These are phyloP conservation scores for Taxawa tesnikishii DNA, from an alignment of 2,329 filamentous ascomycete species.

Conservation along the genomic window DNA sequence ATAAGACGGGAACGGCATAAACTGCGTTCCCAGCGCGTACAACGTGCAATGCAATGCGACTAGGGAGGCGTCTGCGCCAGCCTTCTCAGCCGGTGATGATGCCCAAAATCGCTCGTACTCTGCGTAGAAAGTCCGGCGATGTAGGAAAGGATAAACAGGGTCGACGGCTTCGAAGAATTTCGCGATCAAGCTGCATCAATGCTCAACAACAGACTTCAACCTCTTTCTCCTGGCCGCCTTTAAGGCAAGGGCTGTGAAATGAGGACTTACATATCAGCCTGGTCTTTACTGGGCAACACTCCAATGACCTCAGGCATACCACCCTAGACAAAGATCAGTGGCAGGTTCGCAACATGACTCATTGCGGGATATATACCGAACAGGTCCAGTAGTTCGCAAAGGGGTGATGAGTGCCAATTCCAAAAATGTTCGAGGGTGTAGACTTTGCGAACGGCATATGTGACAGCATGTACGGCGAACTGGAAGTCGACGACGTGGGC, in stretches of 20 bases:
- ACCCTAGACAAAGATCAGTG: slow-evolving; percentile 43
- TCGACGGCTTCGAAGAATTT: slow-evolving; percentile 53
- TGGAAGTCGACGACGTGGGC: slow-evolving; percentile 16
- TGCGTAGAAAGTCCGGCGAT: slow-evolving; percentile 61
- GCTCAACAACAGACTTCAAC: background rate
- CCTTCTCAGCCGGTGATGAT: slow-evolving; percentile 44
- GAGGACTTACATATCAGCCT: slow-evolving; percentile 49
- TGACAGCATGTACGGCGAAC: slow-evolving; percentile 48
- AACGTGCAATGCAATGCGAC: slow-evolving; percentile 65
- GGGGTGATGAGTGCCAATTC: slow-evolving; percentile 66
- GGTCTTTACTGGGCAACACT: slow-evolving; percentile 62
- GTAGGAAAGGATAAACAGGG: slow-evolving; percentile 70
- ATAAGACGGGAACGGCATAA: slow-evolving; percentile 46
- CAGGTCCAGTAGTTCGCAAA: slow-evolving; percentile 79
- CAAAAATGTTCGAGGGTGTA: slow-evolving; percentile 65
- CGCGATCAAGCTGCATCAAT: slow-evolving; percentile 30
- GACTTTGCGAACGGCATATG: slow-evolving; percentile 61
- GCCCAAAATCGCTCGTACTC: slow-evolving; percentile 73
- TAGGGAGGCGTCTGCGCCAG: slow-evolving; percentile 52
- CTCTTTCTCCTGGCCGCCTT: too few relatives aligned
- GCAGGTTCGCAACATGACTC: background rate
- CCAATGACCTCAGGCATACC: slow-evolving; percentile 63
- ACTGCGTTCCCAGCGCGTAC: slow-evolving; percentile 67
- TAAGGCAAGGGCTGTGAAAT: background rate
- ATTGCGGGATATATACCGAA: slow-evolving; percentile 1